phyloP scores from a whole-genome alignment of 2,329 filamentous ascomycete genomes.

The Tolypocladium album region DNA sequence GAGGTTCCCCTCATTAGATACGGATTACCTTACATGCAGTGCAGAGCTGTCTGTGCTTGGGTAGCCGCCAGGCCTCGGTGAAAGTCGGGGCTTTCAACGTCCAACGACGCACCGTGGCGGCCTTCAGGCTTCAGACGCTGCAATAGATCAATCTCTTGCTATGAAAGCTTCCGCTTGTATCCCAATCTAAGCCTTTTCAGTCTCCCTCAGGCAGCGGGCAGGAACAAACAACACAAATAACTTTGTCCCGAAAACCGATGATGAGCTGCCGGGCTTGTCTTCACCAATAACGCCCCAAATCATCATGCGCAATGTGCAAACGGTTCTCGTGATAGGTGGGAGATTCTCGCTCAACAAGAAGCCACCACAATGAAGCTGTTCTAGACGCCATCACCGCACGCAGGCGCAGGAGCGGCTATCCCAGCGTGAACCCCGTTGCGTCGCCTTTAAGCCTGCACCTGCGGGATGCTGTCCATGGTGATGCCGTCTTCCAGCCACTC shows the following conservation, averaged over 20 bases:
- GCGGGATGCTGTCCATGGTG: slow-evolving; percentile 60
- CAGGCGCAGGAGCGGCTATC: neutral
- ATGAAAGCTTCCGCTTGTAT: neutral
- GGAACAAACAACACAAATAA: neutral
- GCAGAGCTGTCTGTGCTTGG: neutral
- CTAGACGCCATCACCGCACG: neutral
- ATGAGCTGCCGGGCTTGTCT: neutral
- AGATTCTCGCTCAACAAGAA: neutral
- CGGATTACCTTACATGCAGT: neutral
- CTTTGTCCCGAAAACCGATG: neutral
- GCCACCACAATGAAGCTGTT: neutral
- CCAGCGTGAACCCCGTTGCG: neutral
- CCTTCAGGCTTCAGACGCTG: neutral
- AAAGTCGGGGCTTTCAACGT: neutral
- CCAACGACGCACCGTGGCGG: neutral
- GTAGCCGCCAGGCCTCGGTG: neutral
- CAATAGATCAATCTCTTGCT: neutral
- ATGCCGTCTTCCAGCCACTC: slow-evolving; percentile 67
- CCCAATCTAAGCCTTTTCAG: neutral
- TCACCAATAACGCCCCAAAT: neutral
- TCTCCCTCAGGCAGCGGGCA: neutral
- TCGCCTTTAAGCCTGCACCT: slow-evolving; percentile 18
- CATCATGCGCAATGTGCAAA: neutral
- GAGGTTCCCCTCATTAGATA: neutral
- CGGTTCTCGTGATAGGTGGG: too few species aligned